Conservation (phyloP, 208 protist species). For the Trichomonas vaginalis region DNA sequence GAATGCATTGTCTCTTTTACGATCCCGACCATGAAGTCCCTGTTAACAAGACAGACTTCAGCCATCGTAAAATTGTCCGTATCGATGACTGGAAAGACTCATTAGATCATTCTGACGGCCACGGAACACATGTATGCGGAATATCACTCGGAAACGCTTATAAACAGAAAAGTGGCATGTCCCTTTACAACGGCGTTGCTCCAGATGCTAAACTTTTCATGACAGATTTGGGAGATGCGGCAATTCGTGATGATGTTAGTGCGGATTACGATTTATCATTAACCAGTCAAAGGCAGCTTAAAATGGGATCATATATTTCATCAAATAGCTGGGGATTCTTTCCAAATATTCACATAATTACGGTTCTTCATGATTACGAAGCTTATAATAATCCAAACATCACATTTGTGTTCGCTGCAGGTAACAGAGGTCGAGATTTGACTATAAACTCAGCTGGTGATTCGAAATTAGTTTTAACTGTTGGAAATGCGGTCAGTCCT, state of each 20-base stretch:
- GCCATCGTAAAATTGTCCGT: slow-evolving; percentile 10
- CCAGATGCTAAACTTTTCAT: background rate
- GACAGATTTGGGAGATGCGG: background rate
- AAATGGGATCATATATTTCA: background rate
- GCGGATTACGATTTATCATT: background rate
- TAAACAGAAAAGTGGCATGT: background rate
- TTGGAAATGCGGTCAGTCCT: background rate
- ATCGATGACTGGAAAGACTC: background rate
- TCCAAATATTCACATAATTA: background rate
- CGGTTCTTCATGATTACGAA: background rate
- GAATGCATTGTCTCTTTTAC: background rate
- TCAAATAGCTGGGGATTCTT: background rate
- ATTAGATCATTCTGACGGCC: background rate
- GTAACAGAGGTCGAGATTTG: background rate
- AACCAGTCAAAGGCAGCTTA: background rate
- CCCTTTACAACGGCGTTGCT: background rate
- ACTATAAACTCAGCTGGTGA: background rate
- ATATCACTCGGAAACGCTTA: background rate
- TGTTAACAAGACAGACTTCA: background rate
- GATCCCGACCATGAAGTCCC: background rate
- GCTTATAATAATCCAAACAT: background rate
- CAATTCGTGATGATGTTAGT: background rate
- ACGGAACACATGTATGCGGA: slow-evolving; percentile 25
- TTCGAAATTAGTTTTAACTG: background rate
- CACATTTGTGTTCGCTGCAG: background rate